phyloP scores from a whole-genome alignment of 164 flowering plant species.

The Echeveria elegans region DNA sequence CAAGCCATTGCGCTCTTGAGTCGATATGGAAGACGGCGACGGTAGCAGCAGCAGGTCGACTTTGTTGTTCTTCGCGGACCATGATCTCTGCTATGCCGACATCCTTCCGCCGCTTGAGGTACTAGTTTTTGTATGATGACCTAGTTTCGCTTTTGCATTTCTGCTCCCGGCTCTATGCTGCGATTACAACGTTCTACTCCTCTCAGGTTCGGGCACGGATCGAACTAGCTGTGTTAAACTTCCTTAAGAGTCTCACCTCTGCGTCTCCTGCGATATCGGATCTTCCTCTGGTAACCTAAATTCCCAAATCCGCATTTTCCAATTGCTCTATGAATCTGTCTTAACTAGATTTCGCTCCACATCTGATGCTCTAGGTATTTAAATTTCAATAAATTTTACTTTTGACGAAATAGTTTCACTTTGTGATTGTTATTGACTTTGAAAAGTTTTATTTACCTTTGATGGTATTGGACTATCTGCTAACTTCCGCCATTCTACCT shows the following conservation, averaged over 20 bases:
- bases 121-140: too few species aligned
- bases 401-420: too few species aligned
- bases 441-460: too few species aligned
- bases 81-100: constrained; percentile 68
- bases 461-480: too few species aligned
- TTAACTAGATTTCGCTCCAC: too few species aligned
- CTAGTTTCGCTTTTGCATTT: neutral
- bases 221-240: constrained; percentile 72
- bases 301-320: neutral
- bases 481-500: too few species aligned
- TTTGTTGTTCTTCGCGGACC: constrained; percentile 61
- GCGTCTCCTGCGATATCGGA: constrained; percentile 56
- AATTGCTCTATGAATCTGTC: too few species aligned
- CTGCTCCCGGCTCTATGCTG: neutral
- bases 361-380: too few species aligned
- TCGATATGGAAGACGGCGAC: constrained; percentile 29
- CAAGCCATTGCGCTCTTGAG: too few species aligned
- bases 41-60: constrained; percentile 32
- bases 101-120: constrained; percentile 64
- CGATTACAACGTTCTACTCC: neutral
- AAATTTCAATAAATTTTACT: neutral
- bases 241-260: constrained; percentile 58
- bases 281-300: constrained; percentile 54
- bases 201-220: constrained; percentile 76
- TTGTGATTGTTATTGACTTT: too few species aligned